A percentile compares a stretch with the other conserved stretches of the same genome.
Conservation (phyloP, 768 basidiomycete genomes). For the Lenzites betulinus region DNA sequence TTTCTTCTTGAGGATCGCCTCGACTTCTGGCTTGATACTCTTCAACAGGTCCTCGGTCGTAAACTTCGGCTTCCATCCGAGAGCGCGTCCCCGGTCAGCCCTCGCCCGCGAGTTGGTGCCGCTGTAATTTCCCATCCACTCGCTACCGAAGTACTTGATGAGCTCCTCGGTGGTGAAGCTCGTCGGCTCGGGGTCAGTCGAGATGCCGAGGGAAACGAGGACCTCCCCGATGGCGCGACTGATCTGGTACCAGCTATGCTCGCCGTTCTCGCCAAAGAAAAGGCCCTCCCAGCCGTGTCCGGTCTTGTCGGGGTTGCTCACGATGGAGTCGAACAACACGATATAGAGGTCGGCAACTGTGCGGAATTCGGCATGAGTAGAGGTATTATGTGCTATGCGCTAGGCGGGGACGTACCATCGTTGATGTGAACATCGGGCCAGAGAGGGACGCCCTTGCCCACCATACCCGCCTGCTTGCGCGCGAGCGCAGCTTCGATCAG, state of each 20-base stretch:
- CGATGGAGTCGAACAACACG: conserved; percentile 43
- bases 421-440: conserved; percentile 62
- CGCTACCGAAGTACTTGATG: conserved; percentile 30
- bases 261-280: conserved; percentile 38
- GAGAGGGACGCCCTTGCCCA: conserved; percentile 58
- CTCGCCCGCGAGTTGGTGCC: conserved; percentile 31
- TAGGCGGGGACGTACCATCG: conserved; percentile 44
- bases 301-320: conserved; percentile 28
- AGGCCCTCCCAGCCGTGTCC: conserved; percentile 39
- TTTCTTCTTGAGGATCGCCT: conserved; percentile 21
- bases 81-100: conserved; percentile 17
- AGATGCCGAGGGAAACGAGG: conserved; percentile 34
- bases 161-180: conserved; percentile 49
- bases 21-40: conserved; percentile 50
- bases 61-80: conserved; percentile 57
- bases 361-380: not conserved
- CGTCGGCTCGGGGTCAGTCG: conserved; percentile 42
- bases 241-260: conserved; percentile 37
- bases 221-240: conserved; percentile 40
- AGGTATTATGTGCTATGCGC: not conserved
- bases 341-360: conserved; percentile 48
- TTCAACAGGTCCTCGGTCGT: conserved; percentile 51
- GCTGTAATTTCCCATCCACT: conserved; percentile 28
- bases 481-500: conserved; percentile 47
- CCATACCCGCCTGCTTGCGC: conserved; percentile 52